Percentiles rank a stretch among this genome's conserved stretches.
These are phyloP conservation scores for Gnaphalium uliginosum DNA, from an alignment of 129 eudicot genomes.

Conservation along the genomic window DNA sequence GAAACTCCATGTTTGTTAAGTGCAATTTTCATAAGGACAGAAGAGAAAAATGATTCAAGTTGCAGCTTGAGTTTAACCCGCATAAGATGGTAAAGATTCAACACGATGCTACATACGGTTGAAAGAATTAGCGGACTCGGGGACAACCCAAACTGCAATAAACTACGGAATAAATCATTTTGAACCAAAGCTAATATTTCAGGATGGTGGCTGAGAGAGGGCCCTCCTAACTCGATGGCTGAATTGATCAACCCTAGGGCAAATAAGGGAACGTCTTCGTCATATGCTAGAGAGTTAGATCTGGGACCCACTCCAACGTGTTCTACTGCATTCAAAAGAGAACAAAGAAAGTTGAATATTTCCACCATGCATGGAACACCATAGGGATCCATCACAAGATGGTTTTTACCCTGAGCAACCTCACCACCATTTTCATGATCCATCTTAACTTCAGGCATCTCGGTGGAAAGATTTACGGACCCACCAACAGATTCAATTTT, in stretches of 20 bases:
- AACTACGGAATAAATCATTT: constrained; percentile 66
- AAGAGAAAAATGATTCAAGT: constrained; percentile 74
- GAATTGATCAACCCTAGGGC: constrained; percentile 75
- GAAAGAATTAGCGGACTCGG: constrained; percentile 77
- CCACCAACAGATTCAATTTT: constrained; percentile 33
- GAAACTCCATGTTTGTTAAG: constrained; percentile 68
- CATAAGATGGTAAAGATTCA: constrained; percentile 72
- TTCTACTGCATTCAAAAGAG: constrained; percentile 67
- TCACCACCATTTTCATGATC: constrained; percentile 37
- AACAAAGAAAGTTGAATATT: constrained; percentile 71
- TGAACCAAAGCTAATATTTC: constrained; percentile 62
- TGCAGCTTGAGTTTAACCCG: constrained; percentile 74
- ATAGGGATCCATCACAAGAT: constrained; percentile 55
- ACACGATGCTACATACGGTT: constrained; percentile 73
- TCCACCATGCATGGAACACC: constrained; percentile 84
- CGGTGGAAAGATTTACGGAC: constrained; percentile 36
- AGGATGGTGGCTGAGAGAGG: constrained; percentile 59
- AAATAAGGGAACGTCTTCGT: constrained; percentile 85
- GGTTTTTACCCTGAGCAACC: constrained; percentile 31
- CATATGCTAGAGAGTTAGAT: constrained; percentile 63
- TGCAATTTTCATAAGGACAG: constrained; percentile 63
- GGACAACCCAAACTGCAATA: constrained; percentile 78
- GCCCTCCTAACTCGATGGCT: constrained; percentile 80
- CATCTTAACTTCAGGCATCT: constrained; percentile 38
- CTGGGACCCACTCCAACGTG: constrained; percentile 50